Evolutionary conservation across 139 green algal species (phyloP).

Genomic region (Picocystis salinarum): DNA sequence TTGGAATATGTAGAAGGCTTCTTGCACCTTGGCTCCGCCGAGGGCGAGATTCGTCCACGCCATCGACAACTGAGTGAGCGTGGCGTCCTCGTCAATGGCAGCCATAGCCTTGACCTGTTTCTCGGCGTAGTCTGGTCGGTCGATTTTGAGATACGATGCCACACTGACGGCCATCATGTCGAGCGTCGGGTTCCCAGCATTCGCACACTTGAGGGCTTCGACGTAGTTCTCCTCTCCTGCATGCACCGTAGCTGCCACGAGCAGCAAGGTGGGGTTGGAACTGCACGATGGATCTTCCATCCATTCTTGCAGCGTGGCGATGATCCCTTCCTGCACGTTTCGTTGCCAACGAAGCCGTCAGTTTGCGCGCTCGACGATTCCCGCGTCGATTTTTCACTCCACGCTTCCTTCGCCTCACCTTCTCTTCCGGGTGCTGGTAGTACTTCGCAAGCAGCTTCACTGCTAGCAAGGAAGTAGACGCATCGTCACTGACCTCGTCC

Average conservation of each 20-base stretch:
- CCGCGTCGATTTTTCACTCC: too few relatives aligned
- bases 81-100: slow-evolving; percentile 77
- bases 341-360: too few relatives aligned
- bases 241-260: slow-evolving; percentile 61
- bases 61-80: slow-evolving; percentile 79
- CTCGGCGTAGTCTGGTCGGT: slow-evolving; percentile 78
- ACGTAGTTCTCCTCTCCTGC: slow-evolving; percentile 66
- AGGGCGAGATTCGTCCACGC: slow-evolving; percentile 76
- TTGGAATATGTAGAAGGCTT: slow-evolving; percentile 87
- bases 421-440: too few relatives aligned
- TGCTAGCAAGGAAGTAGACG: slow-evolving; percentile 56
- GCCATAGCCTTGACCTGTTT: slow-evolving; percentile 73
- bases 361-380: too few relatives aligned
- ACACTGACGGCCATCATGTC: slow-evolving; percentile 33
- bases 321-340: slow-evolving; percentile 5
- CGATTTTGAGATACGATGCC: slow-evolving; percentile 71
- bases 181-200: slow-evolving; percentile 37
- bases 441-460: slow-evolving; percentile 79
- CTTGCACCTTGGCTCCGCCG: slow-evolving; percentile 81
- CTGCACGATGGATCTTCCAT: slow-evolving; percentile 46
- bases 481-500: slow-evolving; percentile 51
- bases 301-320: slow-evolving; percentile 47
- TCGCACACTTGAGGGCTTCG: slow-evolving; percentile 75
- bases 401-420: too few relatives aligned
- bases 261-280: slow-evolving; percentile 54